These are phyloP conservation scores for Pyrenopolyporus hunteri DNA, from an alignment of 495 filamentous ascomycete species.

Conservation along the genomic window DNA sequence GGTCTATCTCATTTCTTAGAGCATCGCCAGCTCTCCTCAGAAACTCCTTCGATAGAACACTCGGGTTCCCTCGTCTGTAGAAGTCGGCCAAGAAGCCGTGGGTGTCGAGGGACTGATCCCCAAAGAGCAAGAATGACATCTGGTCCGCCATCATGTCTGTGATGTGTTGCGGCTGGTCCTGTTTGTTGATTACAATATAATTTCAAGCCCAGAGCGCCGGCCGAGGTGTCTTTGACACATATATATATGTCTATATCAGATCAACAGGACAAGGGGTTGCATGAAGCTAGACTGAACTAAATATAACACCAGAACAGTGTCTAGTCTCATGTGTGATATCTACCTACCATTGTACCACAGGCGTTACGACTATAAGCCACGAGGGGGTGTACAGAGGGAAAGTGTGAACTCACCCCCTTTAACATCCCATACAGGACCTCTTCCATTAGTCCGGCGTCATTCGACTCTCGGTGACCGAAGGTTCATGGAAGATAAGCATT, in stretches of 20 bases:
- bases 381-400: slow-evolving; percentile 22
- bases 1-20: slow-evolving; percentile 67
- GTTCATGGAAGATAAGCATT: slow-evolving; percentile 47
- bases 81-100: slow-evolving; percentile 68
- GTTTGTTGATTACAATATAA: slow-evolving; percentile 21
- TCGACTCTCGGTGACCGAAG: slow-evolving; percentile 52
- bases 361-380: slow-evolving; percentile 12
- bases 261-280: slow-evolving; percentile 24
- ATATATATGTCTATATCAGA: slow-evolving; percentile 46
- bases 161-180: slow-evolving; percentile 26
- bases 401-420: slow-evolving; percentile 32
- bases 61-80: slow-evolving; percentile 64
- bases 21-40: slow-evolving; percentile 66
- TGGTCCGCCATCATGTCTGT: slow-evolving; percentile 49
- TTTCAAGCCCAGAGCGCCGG: slow-evolving; percentile 17
- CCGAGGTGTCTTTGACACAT: slow-evolving; percentile 40
- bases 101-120: slow-evolving; percentile 80
- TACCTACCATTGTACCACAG: slow-evolving; percentile 22
- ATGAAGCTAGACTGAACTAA: slow-evolving; percentile 34
- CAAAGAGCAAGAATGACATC: slow-evolving; percentile 66
- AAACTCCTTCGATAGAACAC: slow-evolving; percentile 68
- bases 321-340: slow-evolving; percentile 39
- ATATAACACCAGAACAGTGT: slow-evolving; percentile 34
- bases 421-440: slow-evolving; percentile 26
- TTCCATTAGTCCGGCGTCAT: slow-evolving; percentile 37